A percentile compares a stretch with the other conserved stretches of the same genome.
phyloP scores from a whole-genome alignment of 2,329 filamentous ascomycete species.

The Penicillium hesseltinei region DNA sequence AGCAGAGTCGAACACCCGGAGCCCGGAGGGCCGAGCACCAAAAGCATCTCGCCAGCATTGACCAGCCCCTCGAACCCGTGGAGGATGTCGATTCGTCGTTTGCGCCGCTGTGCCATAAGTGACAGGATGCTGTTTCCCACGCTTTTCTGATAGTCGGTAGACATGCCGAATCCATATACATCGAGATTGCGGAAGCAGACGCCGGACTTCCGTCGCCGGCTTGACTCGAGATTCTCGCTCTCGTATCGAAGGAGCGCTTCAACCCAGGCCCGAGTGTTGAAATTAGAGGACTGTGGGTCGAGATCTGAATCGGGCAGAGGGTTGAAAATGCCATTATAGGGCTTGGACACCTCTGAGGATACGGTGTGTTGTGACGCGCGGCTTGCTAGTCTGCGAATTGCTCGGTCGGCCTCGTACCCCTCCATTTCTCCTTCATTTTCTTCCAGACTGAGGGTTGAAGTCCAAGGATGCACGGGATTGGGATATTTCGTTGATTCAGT shows the following conservation, averaged over 20 bases:
- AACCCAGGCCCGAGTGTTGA: not conserved
- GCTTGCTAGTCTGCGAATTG: not conserved
- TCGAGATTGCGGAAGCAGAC: not conserved
- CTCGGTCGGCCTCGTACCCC: not conserved
- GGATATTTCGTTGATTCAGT: not conserved
- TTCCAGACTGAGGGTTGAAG: not conserved
- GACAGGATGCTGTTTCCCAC: not conserved
- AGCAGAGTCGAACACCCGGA: constrained; percentile 71
- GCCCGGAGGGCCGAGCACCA: constrained; percentile 35
- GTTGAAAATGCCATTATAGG: not conserved
- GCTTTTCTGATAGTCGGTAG: not conserved
- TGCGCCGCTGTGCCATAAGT: not conserved
- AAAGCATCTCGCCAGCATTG: constrained; percentile 46
- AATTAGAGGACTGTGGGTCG: not conserved
- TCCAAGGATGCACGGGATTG: not conserved
- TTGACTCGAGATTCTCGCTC: not conserved
- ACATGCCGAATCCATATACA: not conserved
- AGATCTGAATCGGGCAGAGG: not conserved
- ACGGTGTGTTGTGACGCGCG: not conserved
- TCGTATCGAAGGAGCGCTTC: not conserved
- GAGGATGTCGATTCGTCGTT: not conserved
- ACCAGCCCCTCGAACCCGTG: constrained; percentile 58
- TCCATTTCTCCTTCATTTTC: not conserved
- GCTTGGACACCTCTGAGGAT: not conserved
- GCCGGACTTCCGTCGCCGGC: not conserved